Conservation (phyloP, 768 basidiomycete species). For the Pleurotus ostreatus region DNA sequence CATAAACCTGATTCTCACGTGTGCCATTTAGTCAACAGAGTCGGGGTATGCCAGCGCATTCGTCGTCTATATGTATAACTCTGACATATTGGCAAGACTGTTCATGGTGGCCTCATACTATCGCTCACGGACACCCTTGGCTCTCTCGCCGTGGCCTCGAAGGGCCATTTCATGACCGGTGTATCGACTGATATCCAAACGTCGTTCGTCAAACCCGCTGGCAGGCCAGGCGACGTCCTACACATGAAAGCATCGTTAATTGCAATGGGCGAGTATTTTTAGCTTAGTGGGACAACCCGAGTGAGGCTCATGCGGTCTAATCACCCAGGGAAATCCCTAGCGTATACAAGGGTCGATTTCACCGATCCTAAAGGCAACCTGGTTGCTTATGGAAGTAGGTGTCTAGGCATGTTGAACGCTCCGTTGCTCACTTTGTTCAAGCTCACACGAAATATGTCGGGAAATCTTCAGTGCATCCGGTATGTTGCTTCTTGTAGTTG, state of each 20-base stretch:
- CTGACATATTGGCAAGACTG: conserved; percentile 30
- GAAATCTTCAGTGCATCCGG: conserved; percentile 49
- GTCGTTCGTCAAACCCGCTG: conserved; percentile 75
- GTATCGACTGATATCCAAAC: conserved; percentile 79
- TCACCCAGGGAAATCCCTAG: conserved; percentile 66
- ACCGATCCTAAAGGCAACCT: conserved; percentile 58
- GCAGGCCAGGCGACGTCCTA: conserved; percentile 64
- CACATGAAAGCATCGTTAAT: conserved; percentile 62
- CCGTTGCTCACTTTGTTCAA: conserved; percentile 23
- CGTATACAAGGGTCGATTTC: conserved; percentile 81
- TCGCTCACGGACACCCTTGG: conserved; percentile 84
- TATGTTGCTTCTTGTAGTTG: conserved; percentile 8
- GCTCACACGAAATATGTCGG: conserved; percentile 87
- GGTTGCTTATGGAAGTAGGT: conserved; percentile 79
- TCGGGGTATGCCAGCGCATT: conserved; percentile 51
- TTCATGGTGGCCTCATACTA: conserved; percentile 78
- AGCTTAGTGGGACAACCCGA: too few relatives aligned
- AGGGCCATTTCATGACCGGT: conserved; percentile 84
- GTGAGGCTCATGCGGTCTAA: background rate
- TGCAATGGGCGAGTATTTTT: conserved; percentile 51
- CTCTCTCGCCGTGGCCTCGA: conserved; percentile 77
- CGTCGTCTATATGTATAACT: background rate
- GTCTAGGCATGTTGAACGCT: background rate
- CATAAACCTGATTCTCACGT: conserved; percentile 4
- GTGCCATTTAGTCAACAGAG: conserved; percentile 61